Evolutionary conservation across 2,329 filamentous ascomycete species (phyloP), one percentile per base, ranked within the genome.

Genomic region (Nigrospora osmanthi): DNA sequence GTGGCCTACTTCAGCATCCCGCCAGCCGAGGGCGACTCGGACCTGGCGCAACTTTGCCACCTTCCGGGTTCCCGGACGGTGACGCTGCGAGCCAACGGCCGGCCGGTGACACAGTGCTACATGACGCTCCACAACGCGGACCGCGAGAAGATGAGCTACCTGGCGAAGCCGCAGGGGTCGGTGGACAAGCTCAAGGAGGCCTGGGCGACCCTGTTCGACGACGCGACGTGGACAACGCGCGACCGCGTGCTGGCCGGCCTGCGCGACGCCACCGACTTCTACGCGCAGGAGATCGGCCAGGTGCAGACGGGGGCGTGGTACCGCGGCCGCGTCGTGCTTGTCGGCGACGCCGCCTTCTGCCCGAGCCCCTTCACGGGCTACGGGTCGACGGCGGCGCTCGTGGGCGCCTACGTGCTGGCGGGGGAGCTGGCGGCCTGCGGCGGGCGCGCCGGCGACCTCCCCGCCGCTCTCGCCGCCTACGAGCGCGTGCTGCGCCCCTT

Each of bases 391-490:
- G 52, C 64, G 0, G 68, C 69, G 0, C 53, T 81, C 0, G 54
- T 73, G 0, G 71, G 71, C 0, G 73, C 75, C 0, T 82, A 81
- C 52, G 58, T 79, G 3, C 62, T 83, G 4, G 78, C 77, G 0
- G 78, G 78, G 2, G 77, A 78, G 58, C 58, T 76, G 13, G 55
- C 57, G 19, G 55, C 56, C 31, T 55, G 63, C 33, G 55, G 57
- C 17, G 55, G 56, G 32, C 55, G 63, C 33, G 50, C 50, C 11
- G 14, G 57, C 9, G 50, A 57, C 12, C 51, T 70, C 3, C 43
- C 48, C 2, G 52, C 38, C 1, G 72, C 66, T 17, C 58, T 74
- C 12, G 51, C 53, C 33, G 58, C 55, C 1, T 79, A 78, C 47
- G 69, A 76, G 40, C 44, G 50, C n/a, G 55, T 53, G 1, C 60